Evolutionary conservation across 2,329 filamentous ascomycete species (phyloP), one percentile per base, ranked within the genome.

Genomic region (Aspergillus amoenus): DNA sequence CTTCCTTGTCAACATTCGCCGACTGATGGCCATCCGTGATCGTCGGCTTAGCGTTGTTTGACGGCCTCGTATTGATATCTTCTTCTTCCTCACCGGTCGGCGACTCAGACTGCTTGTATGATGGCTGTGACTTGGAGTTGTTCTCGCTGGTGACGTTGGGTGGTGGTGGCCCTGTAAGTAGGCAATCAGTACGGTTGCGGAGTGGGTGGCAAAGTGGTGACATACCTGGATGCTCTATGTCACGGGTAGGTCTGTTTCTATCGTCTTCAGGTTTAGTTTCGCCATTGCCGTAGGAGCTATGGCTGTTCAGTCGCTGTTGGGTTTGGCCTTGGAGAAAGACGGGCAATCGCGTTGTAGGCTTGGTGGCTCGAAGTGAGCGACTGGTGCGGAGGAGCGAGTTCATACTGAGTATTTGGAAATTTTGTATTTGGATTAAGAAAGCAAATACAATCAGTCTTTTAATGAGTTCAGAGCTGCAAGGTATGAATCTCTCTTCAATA

Each of bases 31-130:
- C 69, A 45, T 69, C 66, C n/a, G 51, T 61, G 11, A 75, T 61
- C 3, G 72, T 73, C 13, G 73, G 71, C 4, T 60, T 62, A 18
- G 72, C 70, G 2, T 72, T 68, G 53, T 75, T 73, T 41, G 72
- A 74, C 3, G 72, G 66, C 18, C 61, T 66, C 6, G 55, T 61
- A n/a, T 57, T 51, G 27, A 58, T 64, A 13, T 55, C 34, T 13
- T 48, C 43, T n/a, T 58, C 52, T 21, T 43, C 11, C n/a, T 42
- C 39, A 11, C 39, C 30, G n/a, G 32, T 27, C 9, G 43, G 32
- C 17, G 53, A 18, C 18, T 55, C 27, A 1, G 52, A 46, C 18
- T 57, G 30, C 15, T 54, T 52, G 22, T 49, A 39, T 42, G 44
- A 49, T 12, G 61, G 50, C 17, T 37, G 42, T 2, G 53, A 45